Evolutionary conservation across 140 eudicot species (phyloP).

Genomic region (Bidens hawaiensis): DNA sequence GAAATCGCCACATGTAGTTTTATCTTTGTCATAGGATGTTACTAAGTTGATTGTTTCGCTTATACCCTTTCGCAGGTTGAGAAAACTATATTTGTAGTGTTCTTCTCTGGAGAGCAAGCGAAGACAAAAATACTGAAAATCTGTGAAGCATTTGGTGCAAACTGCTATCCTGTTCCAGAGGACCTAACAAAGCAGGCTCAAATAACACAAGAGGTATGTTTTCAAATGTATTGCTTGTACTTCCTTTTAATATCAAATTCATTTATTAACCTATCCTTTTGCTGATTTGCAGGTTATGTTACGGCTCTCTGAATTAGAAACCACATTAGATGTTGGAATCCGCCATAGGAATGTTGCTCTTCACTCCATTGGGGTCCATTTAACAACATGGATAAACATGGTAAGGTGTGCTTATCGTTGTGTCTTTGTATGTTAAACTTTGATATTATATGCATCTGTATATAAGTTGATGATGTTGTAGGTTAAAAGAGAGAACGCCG

Average conservation of each 20-base stretch:
- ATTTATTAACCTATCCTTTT: slow-evolving; percentile 7
- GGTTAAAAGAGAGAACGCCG: slow-evolving; percentile 99
- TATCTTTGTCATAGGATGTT: background rate
- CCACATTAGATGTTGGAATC: slow-evolving; percentile 92
- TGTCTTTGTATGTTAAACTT: background rate
- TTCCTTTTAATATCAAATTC: background rate
- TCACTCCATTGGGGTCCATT: slow-evolving; percentile 62
- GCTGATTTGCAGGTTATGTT: slow-evolving; percentile 86
- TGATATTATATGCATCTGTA: slow-evolving; percentile 6
- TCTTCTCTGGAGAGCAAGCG: slow-evolving; percentile 99
- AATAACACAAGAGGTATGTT: slow-evolving; percentile 77
- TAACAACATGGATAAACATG: slow-evolving; percentile 83
- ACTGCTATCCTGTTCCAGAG: slow-evolving; percentile 95
- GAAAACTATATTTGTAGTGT: slow-evolving; percentile 85
- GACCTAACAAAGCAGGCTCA: slow-evolving; percentile 80
- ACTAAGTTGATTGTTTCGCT: background rate
- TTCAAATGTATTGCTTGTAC: background rate
- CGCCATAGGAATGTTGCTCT: slow-evolving; percentile 84
- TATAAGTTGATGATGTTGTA: slow-evolving; percentile 27
- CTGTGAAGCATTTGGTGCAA: slow-evolving; percentile 98
- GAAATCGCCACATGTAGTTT: background rate
- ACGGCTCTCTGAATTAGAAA: slow-evolving; percentile 87
- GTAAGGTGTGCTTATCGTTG: slow-evolving; percentile 41
- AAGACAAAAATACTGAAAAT: slow-evolving; percentile 82
- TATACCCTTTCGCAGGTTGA: slow-evolving; percentile 62